phyloP scores from a whole-genome alignment of 2,329 filamentous ascomycete species.

The Phoma sp. region DNA sequence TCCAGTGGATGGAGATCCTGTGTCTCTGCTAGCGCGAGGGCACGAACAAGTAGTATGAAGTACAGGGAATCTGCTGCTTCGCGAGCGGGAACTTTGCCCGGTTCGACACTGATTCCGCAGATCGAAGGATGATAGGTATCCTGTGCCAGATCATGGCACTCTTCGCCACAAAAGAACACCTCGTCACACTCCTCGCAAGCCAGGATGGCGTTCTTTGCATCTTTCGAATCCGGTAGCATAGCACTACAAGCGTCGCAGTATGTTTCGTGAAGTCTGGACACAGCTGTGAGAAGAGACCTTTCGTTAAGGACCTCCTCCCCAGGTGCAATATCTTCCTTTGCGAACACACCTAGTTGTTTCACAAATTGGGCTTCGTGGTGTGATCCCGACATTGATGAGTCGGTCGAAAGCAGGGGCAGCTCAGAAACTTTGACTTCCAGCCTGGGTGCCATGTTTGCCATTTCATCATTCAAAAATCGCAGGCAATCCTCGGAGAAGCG shows the following conservation, averaged over 20 bases:
- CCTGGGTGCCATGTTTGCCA: conserved; percentile 75
- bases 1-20: conserved; percentile 65
- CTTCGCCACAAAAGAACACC: conserved; percentile 65
- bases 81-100: conserved; percentile 61
- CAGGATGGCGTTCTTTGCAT: conserved; percentile 38
- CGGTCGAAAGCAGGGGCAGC: conserved; percentile 68
- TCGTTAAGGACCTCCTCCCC: conserved; percentile 81
- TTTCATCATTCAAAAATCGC: conserved; percentile 71
- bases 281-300: conserved; percentile 85
- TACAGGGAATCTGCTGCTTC: conserved; percentile 67
- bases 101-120: conserved; percentile 62
- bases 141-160: conserved; percentile 63
- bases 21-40: conserved; percentile 66
- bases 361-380: conserved; percentile 63
- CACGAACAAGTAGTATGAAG: conserved; percentile 63
- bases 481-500: conserved; percentile 63
- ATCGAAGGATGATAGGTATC: conserved; percentile 64
- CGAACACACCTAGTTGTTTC: conserved; percentile 88
- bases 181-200: conserved; percentile 63
- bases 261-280: conserved; percentile 83
- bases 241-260: conserved; percentile 89
- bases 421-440: conserved; percentile 79
- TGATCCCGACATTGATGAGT: conserved; percentile 43
- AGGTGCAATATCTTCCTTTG: conserved; percentile 77
- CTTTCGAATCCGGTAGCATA: conserved; percentile 61